Evolutionary conservation across 148 eudicot species (phyloP).

Genomic region (Beta vulgaris): DNA sequence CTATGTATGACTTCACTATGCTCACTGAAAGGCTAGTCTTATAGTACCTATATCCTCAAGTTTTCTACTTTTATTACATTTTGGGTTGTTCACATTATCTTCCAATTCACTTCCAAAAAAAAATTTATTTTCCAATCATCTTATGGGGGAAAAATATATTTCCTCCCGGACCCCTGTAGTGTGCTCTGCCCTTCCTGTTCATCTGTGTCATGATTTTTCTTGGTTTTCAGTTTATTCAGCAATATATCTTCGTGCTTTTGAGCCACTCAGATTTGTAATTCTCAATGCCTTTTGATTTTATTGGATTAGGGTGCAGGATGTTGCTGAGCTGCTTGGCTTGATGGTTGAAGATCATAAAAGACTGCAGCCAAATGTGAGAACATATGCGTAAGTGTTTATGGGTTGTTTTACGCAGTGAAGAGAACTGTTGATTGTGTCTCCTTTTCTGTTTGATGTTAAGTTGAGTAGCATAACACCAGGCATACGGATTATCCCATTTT

Average conservation of each 20-base stretch:
- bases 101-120: too few relatives aligned
- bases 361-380: constrained; percentile 82
- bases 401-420: background rate
- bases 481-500: background rate
- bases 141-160: too few relatives aligned
- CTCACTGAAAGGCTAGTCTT: background rate
- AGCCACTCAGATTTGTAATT: constrained; percentile 1
- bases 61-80: too few relatives aligned
- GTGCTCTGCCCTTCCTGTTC: background rate
- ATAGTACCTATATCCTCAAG: too few relatives aligned
- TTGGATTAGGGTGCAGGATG: constrained; percentile 82
- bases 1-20: background rate
- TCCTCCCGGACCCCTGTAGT: too few relatives aligned
- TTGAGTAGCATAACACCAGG: background rate
- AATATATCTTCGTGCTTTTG: background rate
- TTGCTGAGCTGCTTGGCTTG: constrained; percentile 96
- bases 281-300: background rate
- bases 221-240: background rate
- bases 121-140: too few relatives aligned
- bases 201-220: background rate
- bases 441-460: background rate
- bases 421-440: background rate
- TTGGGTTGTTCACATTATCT: too few relatives aligned
- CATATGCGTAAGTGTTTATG: constrained; percentile 73
- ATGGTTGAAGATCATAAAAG: constrained; percentile 91